Base-by-base conservation (phyloP, 208 protist species). In the Acanthamoeba quina region DNA sequence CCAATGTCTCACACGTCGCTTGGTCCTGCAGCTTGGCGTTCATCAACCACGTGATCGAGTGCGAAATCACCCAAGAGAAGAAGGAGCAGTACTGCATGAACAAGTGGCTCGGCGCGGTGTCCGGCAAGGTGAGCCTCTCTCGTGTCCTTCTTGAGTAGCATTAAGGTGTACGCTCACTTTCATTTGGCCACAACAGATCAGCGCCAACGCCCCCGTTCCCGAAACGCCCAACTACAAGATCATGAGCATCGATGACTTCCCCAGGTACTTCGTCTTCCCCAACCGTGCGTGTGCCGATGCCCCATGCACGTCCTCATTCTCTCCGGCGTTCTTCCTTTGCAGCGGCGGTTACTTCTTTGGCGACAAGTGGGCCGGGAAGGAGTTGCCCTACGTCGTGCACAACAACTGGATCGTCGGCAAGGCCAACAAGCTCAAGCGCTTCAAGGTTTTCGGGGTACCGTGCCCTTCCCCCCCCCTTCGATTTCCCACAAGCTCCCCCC, bases 331-430 rank as follows among this genome's bases (percentile, higher is more conserved):
- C 52, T 5, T 10, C 6, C 29, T 26, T 15, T 54, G 3, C 72
- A 80, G 72, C 29, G 72, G 72, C 9, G 72, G 21, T 19, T 80
- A 80, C 17, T 80, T 41, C 37, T 80, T 80, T 26, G 41, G 72
- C 21, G 10, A 52, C 15, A 7, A 80, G 31, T 80, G 72, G 72
- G n/a, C n/a, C 37, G 44, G 44, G 37, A 80, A 15, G 37, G 72
- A 44, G 72, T 41, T n/a, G 37, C 72, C 72, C 72, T 80, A 54
- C 41, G 44, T 80, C 72, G 37, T 80, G 6, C 72, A 80, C 72
- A 80, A 80, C 72, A 80, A 80, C 72, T 80, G 72, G 72, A 80
- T 80, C 24, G 37, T 80, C 21, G 72, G 72, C 72, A 52, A 80
- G 31, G 17, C 21, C 44, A 19, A 19, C 29, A 78, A 78, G 70